These are phyloP conservation scores for Chalciporus sp. DNA, from an alignment of 1,284 basidiomycete species.

Conservation along the genomic window DNA sequence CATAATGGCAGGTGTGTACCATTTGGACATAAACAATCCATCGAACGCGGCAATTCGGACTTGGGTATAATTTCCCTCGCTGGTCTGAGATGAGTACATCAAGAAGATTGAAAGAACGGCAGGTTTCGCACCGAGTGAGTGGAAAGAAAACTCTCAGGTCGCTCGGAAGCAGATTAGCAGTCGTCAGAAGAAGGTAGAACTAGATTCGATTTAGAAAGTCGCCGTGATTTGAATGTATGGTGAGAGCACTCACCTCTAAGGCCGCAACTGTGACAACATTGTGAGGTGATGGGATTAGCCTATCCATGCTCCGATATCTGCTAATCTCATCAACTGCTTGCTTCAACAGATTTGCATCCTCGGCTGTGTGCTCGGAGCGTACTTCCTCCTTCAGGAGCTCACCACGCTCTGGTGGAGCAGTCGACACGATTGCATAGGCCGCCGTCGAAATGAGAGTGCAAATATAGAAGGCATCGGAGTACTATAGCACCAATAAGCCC, in stretches of 20 bases:
- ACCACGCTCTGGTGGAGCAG: constrained; percentile 73
- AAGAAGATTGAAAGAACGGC: not conserved
- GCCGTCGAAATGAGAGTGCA: constrained; percentile 86
- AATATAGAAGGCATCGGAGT: constrained; percentile 90
- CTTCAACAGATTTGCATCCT: constrained; percentile 69
- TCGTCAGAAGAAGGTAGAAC: constrained; percentile 82
- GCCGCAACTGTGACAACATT: constrained; percentile 92
- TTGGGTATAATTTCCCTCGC: constrained; percentile 92
- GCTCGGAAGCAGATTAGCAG: constrained; percentile 81
- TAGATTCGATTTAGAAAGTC: constrained; percentile 35
- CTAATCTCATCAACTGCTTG: constrained; percentile 83
- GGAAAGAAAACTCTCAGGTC: constrained; percentile 85
- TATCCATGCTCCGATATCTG: constrained; percentile 92
- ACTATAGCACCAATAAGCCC: constrained; percentile 49
- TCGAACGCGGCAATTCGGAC: constrained; percentile 94
- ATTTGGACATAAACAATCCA: constrained; percentile 88
- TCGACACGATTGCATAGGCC: constrained; percentile 76
- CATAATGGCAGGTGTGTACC: constrained; percentile 83
- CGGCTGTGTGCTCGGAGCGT: constrained; percentile 61
- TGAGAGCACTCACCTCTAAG: constrained; percentile 66
- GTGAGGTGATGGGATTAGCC: constrained; percentile 92
- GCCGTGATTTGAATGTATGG: not conserved
- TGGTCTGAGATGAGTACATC: constrained; percentile 35
- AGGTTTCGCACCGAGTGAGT: constrained; percentile 74
- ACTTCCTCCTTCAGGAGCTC: constrained; percentile 71